Evolutionary conservation across 768 basidiomycete genomes (phyloP), one percentile per base, ranked within the genome.

Genomic region (Polyporus arcularius): DNA sequence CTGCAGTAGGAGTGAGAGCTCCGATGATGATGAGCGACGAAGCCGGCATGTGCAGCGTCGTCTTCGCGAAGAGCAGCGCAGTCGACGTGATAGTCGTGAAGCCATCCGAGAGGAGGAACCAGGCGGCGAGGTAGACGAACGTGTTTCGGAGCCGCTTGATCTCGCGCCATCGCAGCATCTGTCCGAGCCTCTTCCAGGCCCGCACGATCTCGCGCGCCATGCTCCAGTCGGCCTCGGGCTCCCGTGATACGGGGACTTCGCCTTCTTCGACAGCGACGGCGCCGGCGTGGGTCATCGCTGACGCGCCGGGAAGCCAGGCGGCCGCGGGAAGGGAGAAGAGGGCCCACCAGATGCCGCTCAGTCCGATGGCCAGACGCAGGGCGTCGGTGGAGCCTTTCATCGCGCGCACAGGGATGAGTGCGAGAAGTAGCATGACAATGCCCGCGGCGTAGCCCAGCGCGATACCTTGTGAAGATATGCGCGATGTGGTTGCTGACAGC

Each of bases 51-150:
- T 87, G 80, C 16, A 98, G 81, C 0, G 88, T 80, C 1, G 95
- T 96, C 71, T 96, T 97, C 0, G 86, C 95, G 68, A 96, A 98
- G 0, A 99, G 82, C 56, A 98, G 84, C 0, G 96, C 92, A 0
- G 93, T 94, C 0, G 92, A 92, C 0, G 94, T 94, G 48, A 97
- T 89, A 0, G 96, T 97, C 3, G 95, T 92, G 74, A 96, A 95
- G 2, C 89, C 92, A 68, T 98, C 96, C 1, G 91, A 93, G 26
- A 98, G 83, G 12, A 98, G 80, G 72, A 97, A 96, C 95, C 96
- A 98, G 0, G 96, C 94, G 5, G 87, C 83, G 45, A 98, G 86
- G 67, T 93, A 98, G 65, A 82, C 82, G 79, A 96, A 98, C 1
- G 95, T 94, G 68, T 94, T 88, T 32, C 82, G 81, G 15, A 98